A percentile compares a stretch with the other conserved stretches of the same genome.
These are phyloP conservation scores for Scutellaria barbata DNA, from an alignment of 257 asterid species.

Conservation along the genomic window DNA sequence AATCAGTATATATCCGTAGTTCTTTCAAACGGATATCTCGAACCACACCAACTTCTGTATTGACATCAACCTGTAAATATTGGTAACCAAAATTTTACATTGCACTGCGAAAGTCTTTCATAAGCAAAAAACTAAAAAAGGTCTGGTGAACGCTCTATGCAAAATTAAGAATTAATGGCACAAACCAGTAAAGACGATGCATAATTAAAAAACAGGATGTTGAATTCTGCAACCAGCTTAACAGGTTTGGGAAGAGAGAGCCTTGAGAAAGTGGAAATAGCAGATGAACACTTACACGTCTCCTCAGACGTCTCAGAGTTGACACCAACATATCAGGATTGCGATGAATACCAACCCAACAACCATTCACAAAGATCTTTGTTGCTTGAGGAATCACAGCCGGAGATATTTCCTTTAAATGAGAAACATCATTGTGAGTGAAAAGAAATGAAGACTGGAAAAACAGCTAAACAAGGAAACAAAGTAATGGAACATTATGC, in stretches of 20 bases:
- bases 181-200: background rate
- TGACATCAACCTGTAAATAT: conserved; percentile 80
- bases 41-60: conserved; percentile 98
- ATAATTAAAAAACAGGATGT: conserved; percentile 6
- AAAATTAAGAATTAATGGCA: conserved; percentile 15
- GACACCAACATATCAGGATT: conserved; percentile 97
- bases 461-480: conserved; percentile 25
- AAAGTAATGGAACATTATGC: conserved; percentile 28
- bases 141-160: background rate
- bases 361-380: conserved; percentile 94
- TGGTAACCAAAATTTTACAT: background rate
- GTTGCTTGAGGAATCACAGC: conserved; percentile 95
- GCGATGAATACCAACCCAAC: conserved; percentile 98
- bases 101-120: conserved; percentile 3
- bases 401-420: conserved; percentile 92
- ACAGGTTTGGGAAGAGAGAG: background rate
- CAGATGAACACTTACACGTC: conserved; percentile 68
- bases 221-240: background rate
- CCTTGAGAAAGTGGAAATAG: conserved; percentile 17
- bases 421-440: background rate
- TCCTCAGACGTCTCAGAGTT: conserved; percentile 83
- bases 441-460: background rate
- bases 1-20: conserved; percentile 91
- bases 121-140: conserved; percentile 9
- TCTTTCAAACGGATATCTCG: conserved; percentile 94